Evolutionary conservation across 345 rosid genomes (phyloP).

Genomic region (Toxicodendron radicans): DNA sequence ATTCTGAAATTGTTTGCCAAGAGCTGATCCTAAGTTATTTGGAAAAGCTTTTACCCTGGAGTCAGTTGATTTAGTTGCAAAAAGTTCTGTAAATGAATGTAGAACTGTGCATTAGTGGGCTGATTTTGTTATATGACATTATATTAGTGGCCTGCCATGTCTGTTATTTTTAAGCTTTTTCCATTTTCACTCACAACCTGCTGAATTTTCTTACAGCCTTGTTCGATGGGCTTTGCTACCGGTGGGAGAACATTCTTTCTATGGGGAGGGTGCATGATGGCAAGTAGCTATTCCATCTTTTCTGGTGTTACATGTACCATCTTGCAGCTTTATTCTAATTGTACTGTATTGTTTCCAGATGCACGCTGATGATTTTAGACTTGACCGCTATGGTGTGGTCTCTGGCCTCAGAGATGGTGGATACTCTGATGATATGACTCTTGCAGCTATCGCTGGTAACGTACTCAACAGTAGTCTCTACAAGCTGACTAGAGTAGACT

Average conservation of each 20-base stretch:
- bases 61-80: background rate
- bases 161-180: conserved; percentile 15
- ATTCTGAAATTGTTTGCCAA: background rate
- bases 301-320: conserved; percentile 18
- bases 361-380: conserved; percentile 99
- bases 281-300: conserved; percentile 30
- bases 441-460: conserved; percentile 93
- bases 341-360: conserved; percentile 55
- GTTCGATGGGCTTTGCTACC: conserved; percentile 99
- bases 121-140: background rate
- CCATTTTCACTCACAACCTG: background rate
- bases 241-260: conserved; percentile 96
- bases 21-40: background rate
- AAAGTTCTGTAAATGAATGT: background rate
- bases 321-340: conserved; percentile 31
- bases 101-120: conserved; percentile 8
- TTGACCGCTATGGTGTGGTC: conserved; percentile 81
- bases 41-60: conserved; percentile 4
- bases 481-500: background rate
- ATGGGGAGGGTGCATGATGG: conserved; percentile 99
- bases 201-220: conserved; percentile 66
- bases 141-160: conserved; percentile 8
- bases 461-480: conserved; percentile 1
- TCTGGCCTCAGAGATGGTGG: conserved; percentile 97
- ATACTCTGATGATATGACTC: conserved; percentile 99